phyloP scores from a whole-genome alignment of 345 rosid species.

The Euphorbia tirucalli region DNA sequence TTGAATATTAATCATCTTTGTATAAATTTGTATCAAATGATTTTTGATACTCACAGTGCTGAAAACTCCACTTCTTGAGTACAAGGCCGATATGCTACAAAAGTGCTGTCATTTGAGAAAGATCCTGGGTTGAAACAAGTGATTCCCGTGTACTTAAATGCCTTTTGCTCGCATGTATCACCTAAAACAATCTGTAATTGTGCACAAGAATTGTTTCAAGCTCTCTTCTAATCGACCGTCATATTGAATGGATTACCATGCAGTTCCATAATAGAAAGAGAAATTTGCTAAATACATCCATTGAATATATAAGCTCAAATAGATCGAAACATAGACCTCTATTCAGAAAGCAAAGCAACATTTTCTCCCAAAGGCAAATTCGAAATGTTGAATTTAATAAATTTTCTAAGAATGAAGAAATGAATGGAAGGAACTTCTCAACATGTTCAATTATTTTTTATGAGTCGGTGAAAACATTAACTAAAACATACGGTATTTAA shows the following conservation, averaged over 20 bases:
- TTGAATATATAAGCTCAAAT: background rate
- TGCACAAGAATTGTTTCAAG: background rate
- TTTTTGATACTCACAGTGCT: slow-evolving; percentile 38
- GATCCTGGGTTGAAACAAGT: slow-evolving; percentile 95
- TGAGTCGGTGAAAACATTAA: background rate
- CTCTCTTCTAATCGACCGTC: background rate
- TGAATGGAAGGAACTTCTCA: background rate
- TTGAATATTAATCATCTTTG: background rate
- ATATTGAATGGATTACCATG: background rate
- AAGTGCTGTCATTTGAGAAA: slow-evolving; percentile 66
- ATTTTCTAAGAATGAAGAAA: too few relatives aligned
- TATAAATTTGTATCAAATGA: background rate
- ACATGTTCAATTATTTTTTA: background rate
- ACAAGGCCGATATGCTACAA: slow-evolving; percentile 78
- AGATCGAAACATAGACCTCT: background rate
- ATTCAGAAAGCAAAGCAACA: too few relatives aligned
- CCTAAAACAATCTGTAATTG: slow-evolving; percentile 67
- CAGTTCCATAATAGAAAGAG: background rate
- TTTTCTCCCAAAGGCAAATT: too few relatives aligned
- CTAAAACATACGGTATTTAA: background rate
- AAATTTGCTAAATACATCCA: background rate
- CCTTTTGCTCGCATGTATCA: slow-evolving; percentile 81
- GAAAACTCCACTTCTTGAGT: slow-evolving; percentile 85
- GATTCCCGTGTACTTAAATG: slow-evolving; percentile 65
- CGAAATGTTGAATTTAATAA: too few relatives aligned